Evolutionary conservation across 2,329 filamentous ascomycete genomes (phyloP), one percentile per base, ranked within the genome.

Genomic region (Tricladium varicosporioides): DNA sequence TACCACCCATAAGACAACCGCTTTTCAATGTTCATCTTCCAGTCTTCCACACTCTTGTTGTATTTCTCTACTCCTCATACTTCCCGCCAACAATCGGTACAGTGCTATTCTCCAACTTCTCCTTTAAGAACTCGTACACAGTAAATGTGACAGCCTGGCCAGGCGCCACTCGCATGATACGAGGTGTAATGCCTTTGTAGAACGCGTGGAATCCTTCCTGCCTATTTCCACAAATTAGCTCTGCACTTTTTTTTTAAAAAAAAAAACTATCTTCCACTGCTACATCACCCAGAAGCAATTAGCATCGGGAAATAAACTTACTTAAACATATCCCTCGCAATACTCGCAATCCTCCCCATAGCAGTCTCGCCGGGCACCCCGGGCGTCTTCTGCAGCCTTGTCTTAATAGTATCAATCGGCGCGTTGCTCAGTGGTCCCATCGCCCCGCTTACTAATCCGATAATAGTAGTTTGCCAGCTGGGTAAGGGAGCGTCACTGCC

Each of bases 381-480:
- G 0, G 91, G 91, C 51, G 86, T 94, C 76, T 91, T 94, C 74
- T 99, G 94, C 72, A 99, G 77, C 51, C 94, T 81, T 44, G 94
- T 99, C 85, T 99, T 99, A 79, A 99, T 97, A 42, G 94, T 99
- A 71, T 99, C 94, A 71, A 99, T 97, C 18, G 94, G 94, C 27
- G 95, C 94, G 72, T 99, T 99, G 67, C 89, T 94, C 70, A 99
- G 83, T 5, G 94, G 94, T 1, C 94, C 94, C 84, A 99, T 95
- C 60, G 94, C 94, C 65, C 94, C 94, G 53, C 86, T 91, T 22
- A 99, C 87, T 54, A 99, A 81, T 33, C 69, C 94, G 65, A 97
- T 96, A 5, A 93, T 51, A 5, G 91, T 92, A 1, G 94, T 99
- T 76, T 97, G 92, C 76, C 88, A 97, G 53, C 85, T 84, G 1